A percentile compares a stretch with the other conserved stretches of the same genome.
Conservation (phyloP, 352 stramenopile genomes). For the Paralagenidium karlingii region DNA sequence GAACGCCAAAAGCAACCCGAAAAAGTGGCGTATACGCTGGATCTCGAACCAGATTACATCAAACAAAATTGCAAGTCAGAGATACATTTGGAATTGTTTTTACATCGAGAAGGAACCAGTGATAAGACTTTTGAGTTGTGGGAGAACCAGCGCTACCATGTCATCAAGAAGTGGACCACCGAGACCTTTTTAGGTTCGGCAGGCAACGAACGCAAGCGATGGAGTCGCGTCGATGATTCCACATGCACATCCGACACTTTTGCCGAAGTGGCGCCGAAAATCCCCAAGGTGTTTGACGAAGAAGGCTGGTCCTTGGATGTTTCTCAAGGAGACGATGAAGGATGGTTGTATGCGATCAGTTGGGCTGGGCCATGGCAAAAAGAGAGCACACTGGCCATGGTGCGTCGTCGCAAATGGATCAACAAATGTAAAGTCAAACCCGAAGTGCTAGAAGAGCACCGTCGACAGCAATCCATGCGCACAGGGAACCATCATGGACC, state of each 20-base stretch:
- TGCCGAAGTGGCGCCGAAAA: conserved; percentile 48
- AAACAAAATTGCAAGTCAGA: conserved; percentile 45
- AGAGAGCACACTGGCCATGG: conserved; percentile 49
- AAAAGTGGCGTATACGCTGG: conserved; percentile 37
- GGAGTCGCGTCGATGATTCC: conserved; percentile 43
- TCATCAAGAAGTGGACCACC: conserved; percentile 65
- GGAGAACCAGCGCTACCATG: conserved; percentile 74
- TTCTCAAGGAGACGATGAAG: conserved; percentile 64
- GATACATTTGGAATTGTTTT: conserved; percentile 48
- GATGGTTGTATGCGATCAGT: conserved; percentile 72
- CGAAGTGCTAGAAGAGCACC: no score
- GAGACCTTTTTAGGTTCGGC: conserved; percentile 34
- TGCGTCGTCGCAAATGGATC: conserved; percentile 73
- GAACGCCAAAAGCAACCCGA: conserved; percentile 30
- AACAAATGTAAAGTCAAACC: conserved; percentile 70
- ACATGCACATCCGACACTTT: conserved; percentile 50
- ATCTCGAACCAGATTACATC: conserved; percentile 34
- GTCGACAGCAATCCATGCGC: no score
- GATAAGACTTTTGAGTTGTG: conserved; percentile 67
- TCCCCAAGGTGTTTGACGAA: conserved; percentile 31
- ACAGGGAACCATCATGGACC: no score
- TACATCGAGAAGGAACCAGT: conserved; percentile 25
- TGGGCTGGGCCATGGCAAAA: conserved; percentile 75
- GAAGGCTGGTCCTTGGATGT: conserved; percentile 71
- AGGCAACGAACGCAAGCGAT: conserved; percentile 63